phyloP scores from a whole-genome alignment of 331 rosid species.

The Quercus tomentella region DNA sequence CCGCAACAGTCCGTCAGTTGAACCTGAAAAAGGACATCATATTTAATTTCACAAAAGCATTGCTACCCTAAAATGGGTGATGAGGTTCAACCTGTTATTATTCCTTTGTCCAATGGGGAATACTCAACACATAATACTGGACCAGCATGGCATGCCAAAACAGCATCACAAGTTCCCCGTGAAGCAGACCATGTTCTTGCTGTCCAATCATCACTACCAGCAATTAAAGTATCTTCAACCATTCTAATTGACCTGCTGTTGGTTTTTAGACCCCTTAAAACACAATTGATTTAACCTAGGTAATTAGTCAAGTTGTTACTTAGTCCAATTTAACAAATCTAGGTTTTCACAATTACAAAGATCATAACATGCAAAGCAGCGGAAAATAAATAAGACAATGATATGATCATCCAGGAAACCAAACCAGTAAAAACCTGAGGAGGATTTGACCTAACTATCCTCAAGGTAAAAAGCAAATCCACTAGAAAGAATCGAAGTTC shows the following conservation, averaged over 20 bases:
- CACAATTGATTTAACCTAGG: no score
- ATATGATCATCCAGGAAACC: no score
- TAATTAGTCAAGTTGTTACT: no score
- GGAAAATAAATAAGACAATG: no score
- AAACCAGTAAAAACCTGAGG: no score
- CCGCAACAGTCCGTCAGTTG: constrained; percentile 88
- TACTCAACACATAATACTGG: constrained; percentile 86
- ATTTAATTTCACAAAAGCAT: not conserved
- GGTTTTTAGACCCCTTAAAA: no score
- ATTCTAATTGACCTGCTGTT: constrained; percentile 80
- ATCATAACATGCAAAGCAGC: no score
- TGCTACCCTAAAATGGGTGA: constrained; percentile 5
- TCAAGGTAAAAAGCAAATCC: no score
- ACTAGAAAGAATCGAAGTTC: no score
- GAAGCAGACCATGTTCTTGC: constrained; percentile 94
- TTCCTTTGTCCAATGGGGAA: constrained; percentile 83
- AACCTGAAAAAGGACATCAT: constrained; percentile 62
- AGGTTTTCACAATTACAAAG: no score
- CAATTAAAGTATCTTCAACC: constrained; percentile 86
- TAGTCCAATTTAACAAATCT: no score
- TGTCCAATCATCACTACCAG: constrained; percentile 99
- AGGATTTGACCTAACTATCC: no score
- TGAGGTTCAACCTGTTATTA: constrained; percentile 60
- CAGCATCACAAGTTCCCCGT: constrained; percentile 96
- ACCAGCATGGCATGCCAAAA: constrained; percentile 98